phyloP scores from a whole-genome alignment of 2,329 filamentous ascomycete species.

The Aureobasidium sp. region DNA sequence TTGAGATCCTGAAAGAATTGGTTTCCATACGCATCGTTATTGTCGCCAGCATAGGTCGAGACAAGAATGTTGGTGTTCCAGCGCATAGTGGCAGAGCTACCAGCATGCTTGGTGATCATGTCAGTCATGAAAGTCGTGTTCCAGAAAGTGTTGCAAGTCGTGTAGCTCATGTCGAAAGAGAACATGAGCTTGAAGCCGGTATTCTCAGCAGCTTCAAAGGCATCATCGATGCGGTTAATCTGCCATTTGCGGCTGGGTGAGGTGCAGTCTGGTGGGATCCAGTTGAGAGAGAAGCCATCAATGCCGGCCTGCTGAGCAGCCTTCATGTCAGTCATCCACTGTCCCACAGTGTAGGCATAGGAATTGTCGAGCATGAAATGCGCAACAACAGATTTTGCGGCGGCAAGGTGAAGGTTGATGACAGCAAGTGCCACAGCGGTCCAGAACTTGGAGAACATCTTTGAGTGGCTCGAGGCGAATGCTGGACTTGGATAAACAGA shows the following conservation, averaged over 20 bases:
- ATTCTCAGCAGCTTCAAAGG: constrained; percentile 28
- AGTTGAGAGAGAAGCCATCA: constrained; percentile 34
- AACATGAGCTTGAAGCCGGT: constrained; percentile 32
- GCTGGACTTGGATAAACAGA: not conserved
- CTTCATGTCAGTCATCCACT: constrained; percentile 30
- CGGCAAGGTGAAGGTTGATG: constrained; percentile 21
- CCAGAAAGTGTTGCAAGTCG: constrained; percentile 30
- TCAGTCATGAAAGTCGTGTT: constrained; percentile 31
- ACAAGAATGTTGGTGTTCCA: constrained; percentile 34
- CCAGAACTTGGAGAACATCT: constrained; percentile 6
- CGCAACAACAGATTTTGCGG: constrained; percentile 28
- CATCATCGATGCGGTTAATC: constrained; percentile 30
- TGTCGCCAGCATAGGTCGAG: constrained; percentile 30
- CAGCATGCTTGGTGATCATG: constrained; percentile 28
- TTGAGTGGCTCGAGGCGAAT: not conserved
- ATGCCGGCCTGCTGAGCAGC: constrained; percentile 29
- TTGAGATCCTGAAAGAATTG: constrained; percentile 31
- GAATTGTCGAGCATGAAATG: constrained; percentile 33
- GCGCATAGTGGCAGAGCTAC: constrained; percentile 27
- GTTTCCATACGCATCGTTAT: constrained; percentile 29
- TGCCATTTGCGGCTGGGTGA: constrained; percentile 26
- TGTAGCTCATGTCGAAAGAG: constrained; percentile 35
- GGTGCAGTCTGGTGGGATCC: constrained; percentile 31
- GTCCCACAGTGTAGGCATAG: constrained; percentile 28
- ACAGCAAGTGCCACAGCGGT: constrained; percentile 18